Percentiles rank a stretch among this genome's conserved stretches.
phyloP scores from a whole-genome alignment of 2,329 filamentous ascomycete genomes.

The Trichoderma sp. region DNA sequence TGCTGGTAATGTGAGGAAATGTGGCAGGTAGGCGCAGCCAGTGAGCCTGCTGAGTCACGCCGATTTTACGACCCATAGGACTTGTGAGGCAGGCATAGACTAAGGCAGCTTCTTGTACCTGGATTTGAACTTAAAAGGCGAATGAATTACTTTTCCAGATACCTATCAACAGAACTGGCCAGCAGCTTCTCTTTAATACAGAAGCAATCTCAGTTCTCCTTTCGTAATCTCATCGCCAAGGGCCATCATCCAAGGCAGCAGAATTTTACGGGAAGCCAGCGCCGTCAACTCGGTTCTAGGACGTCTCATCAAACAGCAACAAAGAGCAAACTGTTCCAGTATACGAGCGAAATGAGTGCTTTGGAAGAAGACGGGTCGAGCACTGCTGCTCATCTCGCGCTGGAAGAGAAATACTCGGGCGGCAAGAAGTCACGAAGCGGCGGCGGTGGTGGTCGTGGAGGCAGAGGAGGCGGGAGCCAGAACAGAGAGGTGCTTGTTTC shows the following conservation, averaged over 20 bases:
- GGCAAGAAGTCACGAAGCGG: constrained; percentile 34
- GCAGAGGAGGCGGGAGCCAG: constrained; percentile 37
- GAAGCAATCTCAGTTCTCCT: neutral
- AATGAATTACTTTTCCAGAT: neutral
- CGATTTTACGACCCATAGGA: neutral
- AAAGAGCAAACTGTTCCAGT: neutral
- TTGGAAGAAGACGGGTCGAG: constrained; percentile 17
- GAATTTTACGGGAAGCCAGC: neutral
- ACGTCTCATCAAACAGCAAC: neutral
- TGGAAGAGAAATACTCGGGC: constrained; percentile 31
- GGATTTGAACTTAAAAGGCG: neutral
- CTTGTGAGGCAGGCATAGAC: neutral
- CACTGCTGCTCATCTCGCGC: constrained; percentile 24
- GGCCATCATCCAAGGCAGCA: neutral
- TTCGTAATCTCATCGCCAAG: neutral
- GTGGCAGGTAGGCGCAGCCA: neutral
- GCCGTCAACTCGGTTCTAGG: neutral
- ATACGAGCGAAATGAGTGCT: neutral
- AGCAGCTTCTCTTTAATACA: neutral
- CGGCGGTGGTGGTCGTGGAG: constrained; percentile 34
- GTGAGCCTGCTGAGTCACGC: constrained; percentile 24
- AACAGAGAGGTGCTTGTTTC: constrained; percentile 53
- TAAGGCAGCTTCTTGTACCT: neutral
- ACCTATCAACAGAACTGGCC: neutral
- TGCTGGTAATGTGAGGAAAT: neutral